A percentile compares a stretch with the other conserved stretches of the same genome.
Evolutionary conservation across 176 grass and related monocot genomes (phyloP).

Genomic region (Bonia amplexicaulis): DNA sequence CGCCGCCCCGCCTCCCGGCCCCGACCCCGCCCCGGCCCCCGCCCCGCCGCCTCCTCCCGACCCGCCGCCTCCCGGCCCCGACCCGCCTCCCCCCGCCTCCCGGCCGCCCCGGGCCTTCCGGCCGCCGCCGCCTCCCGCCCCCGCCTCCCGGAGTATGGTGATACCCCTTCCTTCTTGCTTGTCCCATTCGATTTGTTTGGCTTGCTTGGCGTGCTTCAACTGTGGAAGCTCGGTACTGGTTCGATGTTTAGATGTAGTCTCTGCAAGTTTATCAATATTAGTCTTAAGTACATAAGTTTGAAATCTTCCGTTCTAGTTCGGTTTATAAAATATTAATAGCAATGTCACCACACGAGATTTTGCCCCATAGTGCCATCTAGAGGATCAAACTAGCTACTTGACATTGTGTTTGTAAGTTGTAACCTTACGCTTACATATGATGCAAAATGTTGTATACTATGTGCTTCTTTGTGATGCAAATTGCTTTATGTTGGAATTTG

Average conservation of each 20-base stretch:
- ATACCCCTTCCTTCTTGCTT: neutral
- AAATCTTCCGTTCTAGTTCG: neutral
- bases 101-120: too few relatives aligned
- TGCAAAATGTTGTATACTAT: too few relatives aligned
- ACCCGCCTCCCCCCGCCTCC: too few relatives aligned
- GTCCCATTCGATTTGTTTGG: neutral
- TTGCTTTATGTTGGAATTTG: neutral
- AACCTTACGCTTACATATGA: neutral
- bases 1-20: too few relatives aligned
- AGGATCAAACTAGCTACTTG: neutral
- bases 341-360: neutral
- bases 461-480: neutral
- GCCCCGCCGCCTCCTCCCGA: too few relatives aligned
- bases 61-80: too few relatives aligned
- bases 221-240: neutral
- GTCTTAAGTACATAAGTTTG: neutral
- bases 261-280: neutral
- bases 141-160: constrained; percentile 57
- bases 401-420: neutral
- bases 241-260: neutral
- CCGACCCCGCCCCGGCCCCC: too few relatives aligned
- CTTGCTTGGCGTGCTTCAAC: neutral
- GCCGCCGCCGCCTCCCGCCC: too few relatives aligned
- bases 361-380: neutral
- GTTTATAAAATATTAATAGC: neutral